A percentile compares a stretch with the other conserved stretches of the same genome.
Conservation (phyloP, 805 yeast genomes). For the Wickerhamiella brachini region DNA sequence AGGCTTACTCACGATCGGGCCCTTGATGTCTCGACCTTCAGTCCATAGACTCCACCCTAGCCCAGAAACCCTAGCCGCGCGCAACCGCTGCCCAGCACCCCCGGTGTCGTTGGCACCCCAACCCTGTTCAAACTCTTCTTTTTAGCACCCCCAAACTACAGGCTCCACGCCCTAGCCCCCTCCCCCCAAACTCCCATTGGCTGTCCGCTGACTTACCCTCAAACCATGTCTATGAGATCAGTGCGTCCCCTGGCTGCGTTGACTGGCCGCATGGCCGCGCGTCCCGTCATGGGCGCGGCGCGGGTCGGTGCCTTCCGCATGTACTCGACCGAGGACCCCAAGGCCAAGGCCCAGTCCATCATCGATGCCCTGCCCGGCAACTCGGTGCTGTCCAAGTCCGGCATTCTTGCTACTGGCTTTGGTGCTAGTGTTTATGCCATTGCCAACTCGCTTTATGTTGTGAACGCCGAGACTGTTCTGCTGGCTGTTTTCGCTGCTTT, state of each 20-base stretch:
- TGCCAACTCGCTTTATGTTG: slow-evolving; percentile 80
- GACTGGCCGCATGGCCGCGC: slow-evolving; percentile 1
- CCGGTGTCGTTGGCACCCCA: too few species aligned
- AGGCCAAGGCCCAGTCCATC: slow-evolving; percentile 78
- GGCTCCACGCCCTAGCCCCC: neutral
- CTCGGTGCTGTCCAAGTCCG: slow-evolving; percentile 79
- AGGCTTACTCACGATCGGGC: too few species aligned
- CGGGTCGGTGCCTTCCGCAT: neutral
- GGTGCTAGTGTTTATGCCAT: slow-evolving; percentile 92
- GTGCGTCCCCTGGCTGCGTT: neutral
- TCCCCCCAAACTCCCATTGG: slow-evolving; percentile 1
- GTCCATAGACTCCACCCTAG: too few species aligned
- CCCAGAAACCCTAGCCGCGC: too few species aligned
- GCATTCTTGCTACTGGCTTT: slow-evolving; percentile 84
- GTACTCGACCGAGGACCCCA: slow-evolving; percentile 33
- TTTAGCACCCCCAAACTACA: neutral
- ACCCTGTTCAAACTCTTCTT: neutral
- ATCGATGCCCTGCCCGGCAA: slow-evolving; percentile 90
- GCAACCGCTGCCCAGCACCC: neutral
- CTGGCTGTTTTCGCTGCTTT: slow-evolving; percentile 69
- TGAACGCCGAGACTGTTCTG: slow-evolving; percentile 88
- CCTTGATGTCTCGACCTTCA: too few species aligned
- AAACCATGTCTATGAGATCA: neutral
- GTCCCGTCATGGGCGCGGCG: slow-evolving; percentile 2
- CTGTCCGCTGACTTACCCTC: neutral